Evolutionary conservation across 345 rosid species (phyloP).

Genomic region (Nephelium lappaceum): DNA sequence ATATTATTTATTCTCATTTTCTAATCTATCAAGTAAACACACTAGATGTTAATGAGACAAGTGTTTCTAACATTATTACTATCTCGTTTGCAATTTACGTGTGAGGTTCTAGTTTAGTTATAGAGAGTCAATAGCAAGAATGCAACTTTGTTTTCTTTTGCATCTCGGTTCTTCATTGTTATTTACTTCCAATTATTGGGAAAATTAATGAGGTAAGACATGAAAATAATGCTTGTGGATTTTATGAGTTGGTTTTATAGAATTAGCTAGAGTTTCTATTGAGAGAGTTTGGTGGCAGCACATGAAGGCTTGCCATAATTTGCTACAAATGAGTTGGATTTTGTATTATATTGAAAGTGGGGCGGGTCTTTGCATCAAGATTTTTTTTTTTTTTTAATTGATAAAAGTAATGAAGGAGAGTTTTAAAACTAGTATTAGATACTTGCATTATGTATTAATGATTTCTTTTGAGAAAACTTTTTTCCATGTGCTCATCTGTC

Average conservation of each 20-base stretch:
- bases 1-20: no score
- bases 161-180: neutral
- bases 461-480: neutral
- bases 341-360: neutral
- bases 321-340: neutral
- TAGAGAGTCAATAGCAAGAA: neutral
- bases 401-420: no score
- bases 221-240: neutral
- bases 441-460: neutral
- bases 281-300: neutral
- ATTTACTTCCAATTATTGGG: neutral
- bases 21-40: no score
- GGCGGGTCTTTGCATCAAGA: neutral
- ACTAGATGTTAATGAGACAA: no score
- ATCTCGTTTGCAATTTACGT: neutral
- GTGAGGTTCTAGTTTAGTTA: neutral
- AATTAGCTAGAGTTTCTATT: neutral
- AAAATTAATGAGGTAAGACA: neutral
- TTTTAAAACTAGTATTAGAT: neutral
- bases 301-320: neutral
- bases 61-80: no score
- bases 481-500: neutral
- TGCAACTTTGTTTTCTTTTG: neutral
- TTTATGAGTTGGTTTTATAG: neutral
- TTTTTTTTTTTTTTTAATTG: neutral